Base-by-base conservation (phyloP, 179 eudicot genomes). In the Monotropa hypopitys region DNA sequence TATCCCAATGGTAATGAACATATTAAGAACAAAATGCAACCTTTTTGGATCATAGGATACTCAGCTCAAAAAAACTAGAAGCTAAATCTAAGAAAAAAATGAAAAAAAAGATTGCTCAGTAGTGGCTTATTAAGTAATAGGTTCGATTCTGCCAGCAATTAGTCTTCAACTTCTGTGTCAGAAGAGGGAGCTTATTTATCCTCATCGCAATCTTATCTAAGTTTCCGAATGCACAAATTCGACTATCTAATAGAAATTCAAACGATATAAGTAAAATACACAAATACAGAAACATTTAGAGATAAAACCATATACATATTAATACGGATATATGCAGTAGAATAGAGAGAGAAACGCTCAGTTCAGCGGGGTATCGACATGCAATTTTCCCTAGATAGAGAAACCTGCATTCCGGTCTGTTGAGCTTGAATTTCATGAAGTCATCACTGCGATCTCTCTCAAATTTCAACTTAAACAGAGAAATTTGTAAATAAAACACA, bases 301-400 rank as follows among this genome's bases (percentile, higher is more conserved):
- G 35, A 72, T 49, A 30, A 1, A 13, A 5, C 18, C 32, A 30
- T 5, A 30, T 32, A 49, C 2, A 2, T 10, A 53, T 1, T 32
- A n/a, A 53, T 2, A 54, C 5, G 16, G 6, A 28, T 5, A 35
- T 35, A 54, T 0, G 56, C 1, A 32, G 20, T 16, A 8, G 49
- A 3, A 70, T 11, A 43, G 8, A 70, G 75, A 74, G 51, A 74
- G 68, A 80, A 81, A 56, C 78, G 83, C 89, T 86, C 89, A 72
- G 89, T 86, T 86, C 86, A 86, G 89, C 86, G 86, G 89, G 87
- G 5, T 61, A 13, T 86, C 89, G 89, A 86, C 87, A 84, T 80
- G 87, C 87, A 86, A 83, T 59, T 51, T 57, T 21, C 79, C 1
- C 68, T 59, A 43, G 21, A 67, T 46, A 77, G 75, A 70, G 51